Conservation (phyloP, 192 early-diverging fungal species). For the Mortierella alpina region DNA sequence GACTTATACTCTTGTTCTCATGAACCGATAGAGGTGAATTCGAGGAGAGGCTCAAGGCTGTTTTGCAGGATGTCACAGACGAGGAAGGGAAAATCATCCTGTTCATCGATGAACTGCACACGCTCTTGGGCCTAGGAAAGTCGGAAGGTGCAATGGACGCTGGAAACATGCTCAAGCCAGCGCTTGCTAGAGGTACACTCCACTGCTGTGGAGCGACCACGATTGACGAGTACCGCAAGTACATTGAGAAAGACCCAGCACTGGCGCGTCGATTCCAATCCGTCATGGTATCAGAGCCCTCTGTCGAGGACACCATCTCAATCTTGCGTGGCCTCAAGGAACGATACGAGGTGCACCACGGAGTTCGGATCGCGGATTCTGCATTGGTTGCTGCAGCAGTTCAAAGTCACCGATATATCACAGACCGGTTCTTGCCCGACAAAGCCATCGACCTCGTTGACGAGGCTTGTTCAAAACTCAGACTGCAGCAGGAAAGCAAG, state of each 20-base stretch:
- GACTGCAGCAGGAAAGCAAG: slow-evolving; percentile 83
- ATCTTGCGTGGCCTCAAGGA: slow-evolving; percentile 84
- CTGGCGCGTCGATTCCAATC: slow-evolving; percentile 83
- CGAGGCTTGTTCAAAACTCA: slow-evolving; percentile 82
- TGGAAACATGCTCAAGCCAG: slow-evolving; percentile 85
- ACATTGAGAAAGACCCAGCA: slow-evolving; percentile 82
- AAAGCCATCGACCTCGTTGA: slow-evolving; percentile 88
- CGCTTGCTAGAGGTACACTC: slow-evolving; percentile 76
- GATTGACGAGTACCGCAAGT: slow-evolving; percentile 81
- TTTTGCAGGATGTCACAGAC: slow-evolving; percentile 77
- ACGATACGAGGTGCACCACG: slow-evolving; percentile 83
- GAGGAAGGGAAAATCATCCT: slow-evolving; percentile 80
- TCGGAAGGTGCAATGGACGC: slow-evolving; percentile 84
- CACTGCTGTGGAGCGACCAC: slow-evolving; percentile 85
- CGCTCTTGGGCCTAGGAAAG: slow-evolving; percentile 78
- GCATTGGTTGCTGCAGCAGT: slow-evolving; percentile 78
- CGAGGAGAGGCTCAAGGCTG: slow-evolving; percentile 81
- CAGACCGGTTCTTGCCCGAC: slow-evolving; percentile 78
- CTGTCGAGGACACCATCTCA: slow-evolving; percentile 76
- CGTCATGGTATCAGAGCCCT: slow-evolving; percentile 77
- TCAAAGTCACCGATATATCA: slow-evolving; percentile 80
- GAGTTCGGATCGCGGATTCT: slow-evolving; percentile 80
- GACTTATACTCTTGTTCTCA: neutral
- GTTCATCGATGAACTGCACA: slow-evolving; percentile 87
- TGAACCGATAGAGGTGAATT: slow-evolving; percentile 76